phyloP scores from a whole-genome alignment of 2,329 filamentous ascomycete species.

The Fusarium poae region DNA sequence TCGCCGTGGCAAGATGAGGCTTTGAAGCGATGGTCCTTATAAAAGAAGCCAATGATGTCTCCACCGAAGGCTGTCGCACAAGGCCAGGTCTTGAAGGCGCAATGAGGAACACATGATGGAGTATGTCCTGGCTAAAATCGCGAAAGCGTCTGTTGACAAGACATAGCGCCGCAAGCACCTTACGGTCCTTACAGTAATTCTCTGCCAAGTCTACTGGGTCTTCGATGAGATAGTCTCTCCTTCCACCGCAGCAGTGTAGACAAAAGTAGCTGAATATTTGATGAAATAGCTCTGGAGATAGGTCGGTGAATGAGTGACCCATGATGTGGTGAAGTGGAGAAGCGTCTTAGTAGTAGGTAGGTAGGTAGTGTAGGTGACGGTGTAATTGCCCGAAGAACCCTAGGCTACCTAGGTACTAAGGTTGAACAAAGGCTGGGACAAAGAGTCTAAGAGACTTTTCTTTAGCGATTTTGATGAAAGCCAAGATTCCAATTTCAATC shows the following conservation, averaged over 20 bases:
- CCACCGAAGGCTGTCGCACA: not conserved
- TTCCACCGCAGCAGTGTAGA: conserved; percentile 24
- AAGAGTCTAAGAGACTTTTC: not conserved
- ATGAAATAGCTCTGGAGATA: conserved; percentile 24
- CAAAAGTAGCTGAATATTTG: conserved; percentile 33
- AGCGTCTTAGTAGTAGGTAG: not conserved
- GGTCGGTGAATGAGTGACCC: not conserved
- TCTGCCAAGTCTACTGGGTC: not conserved
- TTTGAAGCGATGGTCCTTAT: conserved; percentile 13
- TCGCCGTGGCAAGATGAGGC: conserved; percentile 22
- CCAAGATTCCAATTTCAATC: conserved; percentile 12
- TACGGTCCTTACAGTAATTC: conserved; percentile 6
- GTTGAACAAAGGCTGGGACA: not conserved
- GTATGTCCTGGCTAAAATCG: conserved; percentile 19
- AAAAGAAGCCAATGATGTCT: conserved; percentile 18
- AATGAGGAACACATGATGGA: conserved; percentile 34
- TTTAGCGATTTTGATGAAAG: not conserved
- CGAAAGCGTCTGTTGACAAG: conserved; percentile 29
- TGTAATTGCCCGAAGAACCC: conserved; percentile 5
- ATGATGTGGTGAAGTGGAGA: not conserved
- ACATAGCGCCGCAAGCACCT: conserved; percentile 16
- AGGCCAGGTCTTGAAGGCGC: not conserved
- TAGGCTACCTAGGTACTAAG: too few species aligned
- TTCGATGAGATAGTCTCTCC: conserved; percentile 6
- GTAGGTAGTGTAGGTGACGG: not conserved